Percentiles rank a stretch among this genome's conserved stretches.
Conservation (phyloP, 345 rosid species). For the Arabidopsis arenosa region DNA sequence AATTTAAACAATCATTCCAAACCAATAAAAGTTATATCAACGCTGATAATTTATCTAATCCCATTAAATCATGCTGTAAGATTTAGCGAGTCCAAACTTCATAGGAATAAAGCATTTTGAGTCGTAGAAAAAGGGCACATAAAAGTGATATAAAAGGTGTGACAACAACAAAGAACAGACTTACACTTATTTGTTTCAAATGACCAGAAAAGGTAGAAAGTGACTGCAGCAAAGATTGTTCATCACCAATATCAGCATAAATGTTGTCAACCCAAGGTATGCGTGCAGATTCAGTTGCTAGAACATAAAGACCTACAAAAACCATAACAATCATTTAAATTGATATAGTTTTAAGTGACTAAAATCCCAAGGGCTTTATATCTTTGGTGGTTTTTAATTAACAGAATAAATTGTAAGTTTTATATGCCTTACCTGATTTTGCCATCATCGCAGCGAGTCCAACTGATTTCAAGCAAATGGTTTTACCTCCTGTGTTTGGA, state of each 20-base stretch:
- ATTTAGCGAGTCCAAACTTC: neutral
- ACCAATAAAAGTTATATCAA: neutral
- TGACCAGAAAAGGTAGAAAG: slow-evolving; percentile 96
- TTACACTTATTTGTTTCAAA: slow-evolving; percentile 86
- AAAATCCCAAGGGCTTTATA: neutral
- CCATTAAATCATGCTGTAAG: neutral
- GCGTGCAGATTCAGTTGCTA: slow-evolving; percentile 81
- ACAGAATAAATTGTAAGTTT: neutral
- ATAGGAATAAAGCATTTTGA: neutral
- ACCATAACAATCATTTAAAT: neutral
- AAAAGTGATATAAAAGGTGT: neutral
- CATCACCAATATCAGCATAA: slow-evolving; percentile 96
- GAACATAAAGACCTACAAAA: slow-evolving; percentile 78
- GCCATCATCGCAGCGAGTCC: slow-evolving; percentile 98
- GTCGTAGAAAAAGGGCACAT: neutral
- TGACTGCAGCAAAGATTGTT: slow-evolving; percentile 89
- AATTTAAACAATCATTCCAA: neutral
- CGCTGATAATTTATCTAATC: neutral
- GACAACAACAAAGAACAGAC: slow-evolving; percentile 43
- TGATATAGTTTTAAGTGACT: neutral
- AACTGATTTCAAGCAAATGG: slow-evolving; percentile 86
- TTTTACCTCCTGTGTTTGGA: slow-evolving; percentile 98
- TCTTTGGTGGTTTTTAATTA: neutral
- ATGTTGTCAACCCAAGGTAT: slow-evolving; percentile 94
- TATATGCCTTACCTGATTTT: slow-evolving; percentile 66